phyloP scores from a whole-genome alignment of 1,139 yeast species.

The Arxiozyma bovina region DNA sequence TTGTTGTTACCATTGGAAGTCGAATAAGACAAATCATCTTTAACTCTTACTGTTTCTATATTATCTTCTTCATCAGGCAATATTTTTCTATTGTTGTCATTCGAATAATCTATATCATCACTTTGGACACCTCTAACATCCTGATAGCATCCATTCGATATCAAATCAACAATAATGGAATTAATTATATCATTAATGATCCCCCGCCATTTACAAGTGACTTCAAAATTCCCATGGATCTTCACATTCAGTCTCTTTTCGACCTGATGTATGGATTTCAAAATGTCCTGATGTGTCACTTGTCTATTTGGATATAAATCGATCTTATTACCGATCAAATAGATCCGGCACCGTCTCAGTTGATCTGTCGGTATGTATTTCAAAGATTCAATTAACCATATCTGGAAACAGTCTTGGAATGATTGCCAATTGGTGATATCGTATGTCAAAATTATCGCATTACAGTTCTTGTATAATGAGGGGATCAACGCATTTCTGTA shows the following conservation, averaged over 20 bases:
- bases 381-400: conserved; percentile 36
- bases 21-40: background rate
- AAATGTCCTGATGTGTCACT: conserved; percentile 28
- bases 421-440: conserved; percentile 49
- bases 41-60: background rate
- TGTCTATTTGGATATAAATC: conserved; percentile 30
- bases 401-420: conserved; percentile 43
- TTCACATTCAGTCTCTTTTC: conserved; percentile 19
- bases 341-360: conserved; percentile 29
- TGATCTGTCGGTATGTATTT: conserved; percentile 27
- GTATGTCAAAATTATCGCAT: conserved; percentile 55
- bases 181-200: conserved; percentile 27
- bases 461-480: conserved; percentile 52
- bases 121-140: conserved; percentile 7
- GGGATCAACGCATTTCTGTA: conserved; percentile 50
- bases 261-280: conserved; percentile 17
- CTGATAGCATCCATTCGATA: conserved; percentile 28
- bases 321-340: conserved; percentile 38
- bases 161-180: conserved; percentile 25
- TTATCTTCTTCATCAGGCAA: background rate
- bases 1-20: background rate
- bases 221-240: conserved; percentile 30
- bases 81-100: conserved; percentile 9
- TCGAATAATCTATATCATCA: conserved; percentile 9
- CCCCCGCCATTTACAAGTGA: conserved; percentile 29